Conservation (phyloP, 768 basidiomycete genomes). For the Suillus americanus region DNA sequence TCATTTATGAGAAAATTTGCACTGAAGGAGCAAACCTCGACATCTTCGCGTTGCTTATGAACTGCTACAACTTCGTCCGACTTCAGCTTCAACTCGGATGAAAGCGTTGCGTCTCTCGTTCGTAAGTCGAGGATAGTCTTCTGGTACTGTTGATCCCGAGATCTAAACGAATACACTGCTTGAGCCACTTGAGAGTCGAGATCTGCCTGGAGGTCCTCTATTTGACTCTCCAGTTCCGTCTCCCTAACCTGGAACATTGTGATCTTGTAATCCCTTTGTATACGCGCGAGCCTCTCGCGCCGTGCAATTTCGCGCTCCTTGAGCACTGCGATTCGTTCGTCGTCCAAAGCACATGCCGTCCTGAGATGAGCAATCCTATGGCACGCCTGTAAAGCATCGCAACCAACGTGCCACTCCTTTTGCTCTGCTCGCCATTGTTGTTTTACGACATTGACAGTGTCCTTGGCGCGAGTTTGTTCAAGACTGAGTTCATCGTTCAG, state of each 20-base stretch:
- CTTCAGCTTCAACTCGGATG: conserved; percentile 39
- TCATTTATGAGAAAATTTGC: conserved; percentile 9
- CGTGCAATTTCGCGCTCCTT: conserved; percentile 55
- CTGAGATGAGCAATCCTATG: conserved; percentile 67
- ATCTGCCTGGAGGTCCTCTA: conserved; percentile 53
- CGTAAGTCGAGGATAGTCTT: conserved; percentile 27
- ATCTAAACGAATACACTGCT: conserved; percentile 14
- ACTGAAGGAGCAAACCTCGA: conserved; percentile 39
- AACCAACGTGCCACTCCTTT: conserved; percentile 59
- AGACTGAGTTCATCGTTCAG: conserved; percentile 47
- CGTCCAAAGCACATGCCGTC: conserved; percentile 52
- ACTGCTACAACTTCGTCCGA: conserved; percentile 38
- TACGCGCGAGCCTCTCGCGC: conserved; percentile 54
- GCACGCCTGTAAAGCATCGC: conserved; percentile 59
- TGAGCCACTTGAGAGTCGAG: conserved; percentile 27
- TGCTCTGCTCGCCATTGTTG: conserved; percentile 54
- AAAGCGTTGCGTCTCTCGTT: conserved; percentile 33
- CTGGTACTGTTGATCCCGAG: conserved; percentile 28
- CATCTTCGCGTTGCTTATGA: conserved; percentile 44
- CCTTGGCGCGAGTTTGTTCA: conserved; percentile 43
- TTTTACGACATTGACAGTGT: conserved; percentile 20
- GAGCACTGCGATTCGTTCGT: conserved; percentile 49
- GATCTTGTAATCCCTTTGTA: conserved; percentile 67
- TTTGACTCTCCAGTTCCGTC: conserved; percentile 52
- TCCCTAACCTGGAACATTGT: conserved; percentile 68